Evolutionary conservation across 192 early-diverging fungal species (phyloP), one percentile per base, ranked within the genome.

Genomic region (Cladochytrium replicatum): DNA sequence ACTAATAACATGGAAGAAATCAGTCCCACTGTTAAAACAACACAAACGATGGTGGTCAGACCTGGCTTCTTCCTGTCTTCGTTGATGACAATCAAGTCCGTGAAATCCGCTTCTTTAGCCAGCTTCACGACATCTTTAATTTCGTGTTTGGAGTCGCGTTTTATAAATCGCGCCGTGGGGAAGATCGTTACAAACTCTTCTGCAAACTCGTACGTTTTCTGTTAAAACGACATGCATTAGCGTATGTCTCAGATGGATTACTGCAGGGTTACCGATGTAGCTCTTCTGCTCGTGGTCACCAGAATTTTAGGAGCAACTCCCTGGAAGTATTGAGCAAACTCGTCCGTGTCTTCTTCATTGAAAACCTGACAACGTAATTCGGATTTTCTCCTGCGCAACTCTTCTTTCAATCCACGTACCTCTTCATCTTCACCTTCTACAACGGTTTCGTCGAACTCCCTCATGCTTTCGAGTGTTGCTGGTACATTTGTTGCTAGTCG

Each of bases 371-470:
- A 13, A 22, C 2, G 46, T 60, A 27, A 9, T 41, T 9, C 6
- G 57, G 37, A 0, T 52, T 54, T 29, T n/a, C 27, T 58, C 9
- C n/a, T 1, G 13, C 22, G 27, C 2, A 15, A 6, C 23, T 4
- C 17, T 25, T 3, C 13, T 26, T 24, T 17, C 5, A 30, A 9
- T n/a, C 13, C 15, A 5, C 28, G 21, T 28, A 45, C 31, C 29
- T 61, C 74, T 46, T 77, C 77, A n/a, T 74, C 77, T 26, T 75
- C 68, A 32, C 63, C 66, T 7, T 48, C 68, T 9, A 79, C 88
- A 26, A 95, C 76, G 1, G 93, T 93, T 32, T 95, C 93, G 57
- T 99, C 93, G 41, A 70, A 78, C 62, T 99, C 96, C 46, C 93
- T 64, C 13, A 85, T 84, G 58, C 81, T 93, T 51, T 99, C 96